Conservation (phyloP, 352 stramenopile genomes). For the Pythium sp. region DNA sequence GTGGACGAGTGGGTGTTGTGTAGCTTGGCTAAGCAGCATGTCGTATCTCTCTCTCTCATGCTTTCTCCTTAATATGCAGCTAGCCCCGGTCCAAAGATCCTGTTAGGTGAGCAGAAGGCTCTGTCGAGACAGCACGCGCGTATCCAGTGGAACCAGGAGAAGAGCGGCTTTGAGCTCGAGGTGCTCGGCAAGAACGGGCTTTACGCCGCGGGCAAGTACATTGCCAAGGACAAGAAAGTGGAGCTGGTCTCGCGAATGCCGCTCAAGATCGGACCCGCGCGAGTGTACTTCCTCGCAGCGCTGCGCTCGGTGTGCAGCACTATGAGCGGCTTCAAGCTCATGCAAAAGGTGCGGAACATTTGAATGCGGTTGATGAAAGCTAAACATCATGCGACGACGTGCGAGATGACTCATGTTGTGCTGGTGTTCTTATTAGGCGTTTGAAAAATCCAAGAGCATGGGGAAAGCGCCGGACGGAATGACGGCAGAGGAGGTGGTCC, state of each 20-base stretch:
- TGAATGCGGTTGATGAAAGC: neutral
- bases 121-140: constrained; percentile 73
- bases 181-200: constrained; percentile 85
- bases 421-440: constrained; percentile 33
- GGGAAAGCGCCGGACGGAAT: constrained; percentile 31
- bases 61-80: constrained; percentile 16
- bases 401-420: neutral
- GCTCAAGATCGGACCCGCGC: constrained; percentile 73
- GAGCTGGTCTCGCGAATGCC: constrained; percentile 68
- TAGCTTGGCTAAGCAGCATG: neutral
- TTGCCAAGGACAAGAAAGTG: constrained; percentile 71
- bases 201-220: constrained; percentile 62
- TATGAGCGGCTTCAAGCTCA: constrained; percentile 81
- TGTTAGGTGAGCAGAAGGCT: constrained; percentile 78
- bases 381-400: neutral
- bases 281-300: constrained; percentile 74
- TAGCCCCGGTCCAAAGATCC: constrained; percentile 43
- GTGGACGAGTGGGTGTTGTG: neutral
- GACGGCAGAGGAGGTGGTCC: constrained; percentile 57
- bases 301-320: constrained; percentile 74
- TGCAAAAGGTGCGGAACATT: constrained; percentile 49
- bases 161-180: constrained; percentile 72
- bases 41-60: neutral
- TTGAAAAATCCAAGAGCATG: constrained; percentile 67
- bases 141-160: constrained; percentile 74